Evolutionary conservation across 768 basidiomycete species (phyloP).

Genomic region (Chiua virens): DNA sequence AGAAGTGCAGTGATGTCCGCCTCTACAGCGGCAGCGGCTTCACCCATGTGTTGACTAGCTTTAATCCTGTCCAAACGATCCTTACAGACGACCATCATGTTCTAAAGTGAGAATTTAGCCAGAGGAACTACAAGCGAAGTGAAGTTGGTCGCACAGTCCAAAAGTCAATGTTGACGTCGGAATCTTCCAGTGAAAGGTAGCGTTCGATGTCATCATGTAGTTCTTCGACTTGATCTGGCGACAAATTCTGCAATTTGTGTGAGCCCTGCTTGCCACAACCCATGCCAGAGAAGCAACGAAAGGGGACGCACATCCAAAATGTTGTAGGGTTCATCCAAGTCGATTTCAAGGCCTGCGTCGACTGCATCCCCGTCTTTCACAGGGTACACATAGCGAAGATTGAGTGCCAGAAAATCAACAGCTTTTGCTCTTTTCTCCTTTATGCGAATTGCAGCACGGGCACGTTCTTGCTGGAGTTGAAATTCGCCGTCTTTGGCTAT

Average conservation of each 20-base stretch:
- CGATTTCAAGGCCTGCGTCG: conserved; percentile 92
- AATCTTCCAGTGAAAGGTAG: conserved; percentile 84
- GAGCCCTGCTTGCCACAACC: not conserved
- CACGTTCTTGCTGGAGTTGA: conserved; percentile 91
- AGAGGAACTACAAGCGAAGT: not conserved
- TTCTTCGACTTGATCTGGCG: conserved; percentile 86
- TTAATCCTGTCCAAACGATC: conserved; percentile 81
- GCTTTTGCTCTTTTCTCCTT: conserved; percentile 97
- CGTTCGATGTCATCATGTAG: conserved; percentile 92
- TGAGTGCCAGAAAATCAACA: conserved; percentile 96
- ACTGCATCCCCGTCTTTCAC: conserved; percentile 75
- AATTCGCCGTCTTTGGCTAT: conserved; percentile 96
- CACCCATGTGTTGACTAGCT: conserved; percentile 56
- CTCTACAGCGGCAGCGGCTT: conserved; percentile 80
- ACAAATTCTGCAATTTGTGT: conserved; percentile 62
- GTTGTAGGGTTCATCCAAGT: conserved; percentile 97
- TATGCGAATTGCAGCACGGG: conserved; percentile 89
- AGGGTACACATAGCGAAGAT: conserved; percentile 87
- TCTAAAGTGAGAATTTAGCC: conserved; percentile 44
- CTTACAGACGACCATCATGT: conserved; percentile 97
- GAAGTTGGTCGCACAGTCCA: conserved; percentile 73
- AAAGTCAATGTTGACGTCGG: conserved; percentile 88
- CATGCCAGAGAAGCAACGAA: not conserved
- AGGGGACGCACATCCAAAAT: conserved; percentile 80
- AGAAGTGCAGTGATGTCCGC: conserved; percentile 79